Base-by-base conservation (phyloP, 352 stramenopile genomes). In the Thraustochytrium sp. region DNA sequence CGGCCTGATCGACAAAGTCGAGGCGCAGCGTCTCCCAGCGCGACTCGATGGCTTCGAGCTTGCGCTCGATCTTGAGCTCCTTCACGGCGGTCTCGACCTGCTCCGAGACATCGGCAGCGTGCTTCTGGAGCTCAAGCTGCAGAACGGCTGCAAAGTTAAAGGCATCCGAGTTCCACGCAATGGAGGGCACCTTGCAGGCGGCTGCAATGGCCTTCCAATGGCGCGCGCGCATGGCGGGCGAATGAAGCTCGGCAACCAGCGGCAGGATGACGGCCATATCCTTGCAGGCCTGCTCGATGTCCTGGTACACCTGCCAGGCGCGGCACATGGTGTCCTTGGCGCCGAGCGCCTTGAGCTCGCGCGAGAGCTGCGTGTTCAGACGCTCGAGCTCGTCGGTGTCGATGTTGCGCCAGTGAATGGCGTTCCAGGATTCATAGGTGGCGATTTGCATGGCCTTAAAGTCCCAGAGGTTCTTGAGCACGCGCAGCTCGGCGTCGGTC, bases 31-130 rank as follows among this genome's bases (percentile, higher is more conserved):
- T 93, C 2, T 89, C 91, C 94, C 94, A 98, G 80, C 93, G 91
- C 38, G 96, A 93, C 5, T 91, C 89, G 21, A 97, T 96, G 88
- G 99, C 93, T 16, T 90, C 89, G 36, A 99, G 88, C 86, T 99
- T 99, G 76, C 98, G 92, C 87, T 99, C 97, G 34, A 99, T 92
- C 3, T 97, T 97, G 94, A 99, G 98, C 91, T 99, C 97, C 51
- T 97, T 97, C 87, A 99, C 96, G 72, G 98, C 97, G 2, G 95
- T 95, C 37, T 95, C 94, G 65, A 99, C 95, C 72, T 99, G 96
- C 68, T 99, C 92, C 59, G 92, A 93, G 13, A 99, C 92, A 82
- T 98, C 93, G 55, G 95, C 95, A 85, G 98, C 96, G 46, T 87
- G 82, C 44, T 85, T 63, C 38, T 87, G 84, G 40, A 87, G 73